Base-by-base conservation (phyloP, 148 eudicot genomes). In the Limonium bicolor region DNA sequence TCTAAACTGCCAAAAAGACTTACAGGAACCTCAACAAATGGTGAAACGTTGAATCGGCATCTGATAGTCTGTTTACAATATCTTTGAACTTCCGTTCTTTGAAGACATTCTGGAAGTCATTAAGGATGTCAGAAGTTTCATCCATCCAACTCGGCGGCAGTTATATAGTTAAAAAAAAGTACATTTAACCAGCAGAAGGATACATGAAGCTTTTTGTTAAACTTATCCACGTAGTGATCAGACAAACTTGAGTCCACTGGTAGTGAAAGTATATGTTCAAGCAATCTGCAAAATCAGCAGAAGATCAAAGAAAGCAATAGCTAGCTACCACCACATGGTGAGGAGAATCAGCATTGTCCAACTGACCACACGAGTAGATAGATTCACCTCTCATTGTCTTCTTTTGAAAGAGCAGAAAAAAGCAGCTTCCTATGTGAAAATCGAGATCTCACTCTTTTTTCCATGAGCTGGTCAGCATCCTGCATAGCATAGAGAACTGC, bases 381-480 rank as follows among this genome's bases (percentile, higher is more conserved):
- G n/a, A 56, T 45, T 41, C 33, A 84, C 97, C 76, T 65, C 22
- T 66, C 73, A 25, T 72, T 37, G 34, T 84, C 97, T 41, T 80
- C 93, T 50, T 72, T 71, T 37, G 84, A 67, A 4, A 85, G 93
- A 64, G 95, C 82, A 61, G 71, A 78, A 54, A 90, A 90, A 59
- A 84, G 69, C 40, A 84, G 60, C 62, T 84, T 90, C 61, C 97
- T 66, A 22, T 90, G 97, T 54, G 97, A 84, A 67, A 90, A 90
- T 43, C 95, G 97, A 62, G 95, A 90, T 56, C 95, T 70, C 40
- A 90, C 95, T 77, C 97, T 71, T 67, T 90, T 90, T 47, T 90
- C 95, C 71, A 90, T 56, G 40, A 90, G 95, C 67, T 84, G 95
- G 67, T 90, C 95, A 59, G 97, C 97, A 64, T 90, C 97, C 97